A percentile compares a stretch with the other conserved stretches of the same genome.
Conservation (phyloP, 2,329 filamentous ascomycete species). For the Byssochlamys sp. region DNA sequence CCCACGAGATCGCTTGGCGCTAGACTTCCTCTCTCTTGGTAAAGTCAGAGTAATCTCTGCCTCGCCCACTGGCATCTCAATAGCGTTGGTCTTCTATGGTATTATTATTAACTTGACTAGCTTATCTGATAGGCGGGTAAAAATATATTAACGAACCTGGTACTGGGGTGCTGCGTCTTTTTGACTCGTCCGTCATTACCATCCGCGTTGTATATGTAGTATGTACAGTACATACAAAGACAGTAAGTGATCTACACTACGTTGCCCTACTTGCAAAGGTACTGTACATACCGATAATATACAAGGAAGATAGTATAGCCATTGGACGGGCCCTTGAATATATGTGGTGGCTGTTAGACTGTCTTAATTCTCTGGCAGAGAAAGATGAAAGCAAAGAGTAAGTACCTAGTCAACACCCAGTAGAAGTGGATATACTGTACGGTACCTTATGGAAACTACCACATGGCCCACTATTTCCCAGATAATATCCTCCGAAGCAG, state of each 20-base stretch:
- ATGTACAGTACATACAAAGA: not conserved
- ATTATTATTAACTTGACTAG: not conserved
- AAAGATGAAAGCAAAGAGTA: not conserved
- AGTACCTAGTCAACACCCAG: not conserved
- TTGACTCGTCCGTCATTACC: not conserved
- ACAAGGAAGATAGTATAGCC: not conserved
- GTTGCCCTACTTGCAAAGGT: not conserved
- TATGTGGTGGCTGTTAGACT: not conserved
- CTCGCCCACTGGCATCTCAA: not conserved
- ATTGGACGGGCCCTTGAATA: not conserved
- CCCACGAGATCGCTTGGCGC: not conserved
- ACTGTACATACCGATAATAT: not conserved
- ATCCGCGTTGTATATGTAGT: not conserved
- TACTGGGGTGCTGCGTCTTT: not conserved
- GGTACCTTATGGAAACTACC: not conserved
- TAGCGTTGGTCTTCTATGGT: not conserved
- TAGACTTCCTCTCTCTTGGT: not conserved
- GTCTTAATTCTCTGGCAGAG: not conserved
- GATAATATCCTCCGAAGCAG: not conserved
- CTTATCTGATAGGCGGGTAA: not conserved
- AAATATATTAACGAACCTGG: not conserved
- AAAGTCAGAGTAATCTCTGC: too few relatives aligned
- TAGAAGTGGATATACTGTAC: not conserved
- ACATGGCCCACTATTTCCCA: not conserved
- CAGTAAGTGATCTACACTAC: not conserved